Evolutionary conservation across 2,329 filamentous ascomycete species (phyloP), one percentile per base, ranked within the genome.

Genomic region (Paecilomyces variotii): DNA sequence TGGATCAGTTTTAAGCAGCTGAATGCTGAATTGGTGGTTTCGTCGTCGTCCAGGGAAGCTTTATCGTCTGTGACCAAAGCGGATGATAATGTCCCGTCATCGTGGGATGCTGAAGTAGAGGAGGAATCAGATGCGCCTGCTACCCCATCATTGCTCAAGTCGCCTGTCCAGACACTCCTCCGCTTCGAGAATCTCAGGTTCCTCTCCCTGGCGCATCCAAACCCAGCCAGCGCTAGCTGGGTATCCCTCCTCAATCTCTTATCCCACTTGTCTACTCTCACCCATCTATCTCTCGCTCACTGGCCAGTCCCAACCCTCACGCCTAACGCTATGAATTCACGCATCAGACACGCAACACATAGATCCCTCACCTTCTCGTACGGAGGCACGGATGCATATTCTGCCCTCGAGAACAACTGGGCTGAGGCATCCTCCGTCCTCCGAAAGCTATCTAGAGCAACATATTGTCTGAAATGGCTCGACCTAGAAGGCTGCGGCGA

Each of bases 251-350:
- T 87, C 2, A 70, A 73, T 1, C 67, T 87, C 0, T 76, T 84
- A 0, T 76, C 79, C 0, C 75, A 81, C 27, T 69, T 84, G 0
- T 76, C 80, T n/a, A 83, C 78, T 2, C 68, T 87, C 26, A 86
- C 83, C 0, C 84, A 87, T 62, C 74, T 87, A 1, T 87, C 84
- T 0, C 75, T 87, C 1, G 84, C 84, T 2, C 77, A 84, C 67
- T 87, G 84, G 84, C 83, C 84, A 2, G 72, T 76, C 24, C 84
- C 84, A 1, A 82, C 80, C 0, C 70, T 81, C n/a, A 84, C 82
- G 0, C 82, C 82, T 0, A 81, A 83, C 60, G 72, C 82, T 2
- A 71, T 72, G 2, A 78, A 76, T 7, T 68, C 78, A 10, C 39
- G 39, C 7, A 72, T 82, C 35, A 68, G 65, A 61, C 68, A 78